Conservation (phyloP, 1,139 yeast species). For the Blastobotrys petasosporus region DNA sequence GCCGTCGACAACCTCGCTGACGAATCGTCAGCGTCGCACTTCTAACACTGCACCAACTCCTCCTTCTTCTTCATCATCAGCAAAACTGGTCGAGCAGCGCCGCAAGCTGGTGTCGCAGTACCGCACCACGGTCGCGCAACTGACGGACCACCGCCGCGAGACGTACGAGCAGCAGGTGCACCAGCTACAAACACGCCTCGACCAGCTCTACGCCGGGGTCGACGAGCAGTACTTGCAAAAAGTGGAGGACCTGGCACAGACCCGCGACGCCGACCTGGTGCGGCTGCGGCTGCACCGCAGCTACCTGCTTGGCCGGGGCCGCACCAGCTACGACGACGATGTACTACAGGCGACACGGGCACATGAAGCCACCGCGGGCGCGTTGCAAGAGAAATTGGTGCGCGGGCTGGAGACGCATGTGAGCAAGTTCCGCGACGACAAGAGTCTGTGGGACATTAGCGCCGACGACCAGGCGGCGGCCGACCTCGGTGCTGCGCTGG, state of each 20-base stretch:
- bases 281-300: conserved; percentile 74
- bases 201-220: conserved; percentile 66
- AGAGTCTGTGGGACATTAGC: conserved; percentile 74
- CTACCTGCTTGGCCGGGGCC: conserved; percentile 70
- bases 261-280: conserved; percentile 73
- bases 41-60: no score
- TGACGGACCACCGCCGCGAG: conserved; percentile 13
- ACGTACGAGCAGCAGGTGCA: conserved; percentile 14
- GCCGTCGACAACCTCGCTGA: no score
- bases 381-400: conserved; percentile 74
- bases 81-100: no score
- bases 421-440: conserved; percentile 79
- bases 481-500: conserved; percentile 11
- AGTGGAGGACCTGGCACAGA: conserved; percentile 62
- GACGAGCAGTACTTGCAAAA: conserved; percentile 53
- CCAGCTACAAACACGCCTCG: conserved; percentile 14
- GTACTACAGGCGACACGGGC: conserved; percentile 66
- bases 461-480: conserved; percentile 44
- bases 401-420: conserved; percentile 73
- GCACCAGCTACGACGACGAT: conserved; percentile 70
- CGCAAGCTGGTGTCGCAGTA: not conserved
- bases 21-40: no score
- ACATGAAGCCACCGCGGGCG: conserved; percentile 67
- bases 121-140: conserved; percentile 14
- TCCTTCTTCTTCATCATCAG: no score